phyloP scores from a whole-genome alignment of 1,284 basidiomycete genomes.

The Ceratobasidium papillatum region DNA sequence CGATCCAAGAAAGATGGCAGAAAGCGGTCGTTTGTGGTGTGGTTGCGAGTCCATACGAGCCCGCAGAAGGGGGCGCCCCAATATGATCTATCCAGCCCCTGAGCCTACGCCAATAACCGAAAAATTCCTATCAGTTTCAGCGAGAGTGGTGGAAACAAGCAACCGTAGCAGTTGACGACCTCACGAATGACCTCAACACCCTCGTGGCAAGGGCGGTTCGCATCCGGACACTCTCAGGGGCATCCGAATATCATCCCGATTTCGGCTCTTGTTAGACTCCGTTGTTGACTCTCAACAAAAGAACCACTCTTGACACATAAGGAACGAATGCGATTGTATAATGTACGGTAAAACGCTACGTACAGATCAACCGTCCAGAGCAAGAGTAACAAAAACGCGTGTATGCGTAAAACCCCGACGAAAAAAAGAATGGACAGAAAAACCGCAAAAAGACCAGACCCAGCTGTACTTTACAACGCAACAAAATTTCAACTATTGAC shows the following conservation, averaged over 20 bases:
- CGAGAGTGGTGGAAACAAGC: not conserved
- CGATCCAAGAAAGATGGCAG: slow-evolving; percentile 45
- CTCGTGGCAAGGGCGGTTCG: slow-evolving; percentile 31
- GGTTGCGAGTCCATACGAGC: slow-evolving; percentile 8
- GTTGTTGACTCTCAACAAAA: not conserved
- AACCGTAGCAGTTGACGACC: slow-evolving; percentile 14
- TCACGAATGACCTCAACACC: slow-evolving; percentile 29
- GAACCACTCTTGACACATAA: not conserved
- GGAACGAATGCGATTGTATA: slow-evolving; percentile 33
- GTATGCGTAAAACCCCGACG: not conserved
- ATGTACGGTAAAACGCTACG: slow-evolving; percentile 12
- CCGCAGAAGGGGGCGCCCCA: not conserved
- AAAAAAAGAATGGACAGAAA: slow-evolving; percentile 5
- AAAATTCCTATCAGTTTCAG: not conserved
- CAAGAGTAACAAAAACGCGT: slow-evolving; percentile 11
- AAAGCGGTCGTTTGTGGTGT: slow-evolving; percentile 42
- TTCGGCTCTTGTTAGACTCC: not conserved
- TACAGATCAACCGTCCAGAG: slow-evolving; percentile 32
- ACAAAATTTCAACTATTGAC: slow-evolving; percentile 16
- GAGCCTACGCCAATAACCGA: not conserved
- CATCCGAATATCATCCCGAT: not conserved
- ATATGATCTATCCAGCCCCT: not conserved
- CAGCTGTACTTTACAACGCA: slow-evolving; percentile 17
- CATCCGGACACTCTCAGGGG: slow-evolving; percentile 19
- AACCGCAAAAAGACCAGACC: slow-evolving; percentile 20